phyloP scores from a whole-genome alignment of 192 early-diverging fungal genomes.

The Umbelopsis isabellina region DNA sequence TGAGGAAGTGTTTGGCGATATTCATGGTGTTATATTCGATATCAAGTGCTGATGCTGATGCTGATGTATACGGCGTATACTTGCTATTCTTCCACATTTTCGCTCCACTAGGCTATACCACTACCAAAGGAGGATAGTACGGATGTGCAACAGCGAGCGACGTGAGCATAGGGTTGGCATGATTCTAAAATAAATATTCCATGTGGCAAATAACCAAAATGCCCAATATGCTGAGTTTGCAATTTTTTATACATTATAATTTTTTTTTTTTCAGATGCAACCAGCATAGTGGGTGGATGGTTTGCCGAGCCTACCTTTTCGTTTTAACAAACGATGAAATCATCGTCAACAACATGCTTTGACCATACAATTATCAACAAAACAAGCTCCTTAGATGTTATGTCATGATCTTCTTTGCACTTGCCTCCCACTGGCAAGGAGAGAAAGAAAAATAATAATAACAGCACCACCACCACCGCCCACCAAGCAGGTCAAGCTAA shows the following conservation, averaged over 20 bases:
- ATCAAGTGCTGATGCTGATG: too few species aligned
- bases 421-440: neutral
- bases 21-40: too few species aligned
- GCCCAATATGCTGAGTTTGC: slow-evolving; percentile 12
- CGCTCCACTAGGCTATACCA: too few species aligned
- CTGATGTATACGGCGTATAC: too few species aligned
- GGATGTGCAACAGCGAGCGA: neutral
- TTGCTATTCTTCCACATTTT: too few species aligned
- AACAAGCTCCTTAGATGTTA: neutral
- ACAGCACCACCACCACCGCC: too few species aligned
- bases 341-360: too few species aligned
- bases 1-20: neutral
- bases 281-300: neutral
- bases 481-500: neutral
- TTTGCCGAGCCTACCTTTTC: neutral
- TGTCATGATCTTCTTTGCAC: slow-evolving; percentile 19
- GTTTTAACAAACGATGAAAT: too few species aligned
- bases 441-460: neutral
- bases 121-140: neutral
- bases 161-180: neutral
- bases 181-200: slow-evolving; percentile 9
- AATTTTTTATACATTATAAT: neutral
- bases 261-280: neutral
- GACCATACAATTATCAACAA: neutral
- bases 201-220: slow-evolving; percentile 22